phyloP scores from a whole-genome alignment of 192 early-diverging fungal genomes.

The Funneliformis mosseae region DNA sequence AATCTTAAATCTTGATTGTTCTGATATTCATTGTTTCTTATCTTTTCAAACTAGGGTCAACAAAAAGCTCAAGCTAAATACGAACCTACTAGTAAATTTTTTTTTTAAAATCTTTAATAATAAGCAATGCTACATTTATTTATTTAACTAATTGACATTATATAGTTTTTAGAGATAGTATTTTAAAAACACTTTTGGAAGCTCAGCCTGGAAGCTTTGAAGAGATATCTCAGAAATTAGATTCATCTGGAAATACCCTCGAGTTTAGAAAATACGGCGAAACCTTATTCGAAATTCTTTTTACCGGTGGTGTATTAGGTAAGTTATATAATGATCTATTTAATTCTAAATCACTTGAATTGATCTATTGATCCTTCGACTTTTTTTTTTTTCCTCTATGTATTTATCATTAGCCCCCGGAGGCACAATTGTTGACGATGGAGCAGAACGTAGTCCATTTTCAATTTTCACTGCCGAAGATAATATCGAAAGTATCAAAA shows the following conservation, averaged over 20 bases:
- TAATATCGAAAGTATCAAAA: conserved; percentile 67
- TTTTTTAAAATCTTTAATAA: background rate
- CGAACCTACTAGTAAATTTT: conserved; percentile 56
- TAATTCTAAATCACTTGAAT: background rate
- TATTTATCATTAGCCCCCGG: conserved; percentile 63
- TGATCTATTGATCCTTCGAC: background rate
- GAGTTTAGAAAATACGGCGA: conserved; percentile 97
- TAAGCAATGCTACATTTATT: background rate
- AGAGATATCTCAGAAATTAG: conserved; percentile 73
- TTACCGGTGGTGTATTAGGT: conserved; percentile 91
- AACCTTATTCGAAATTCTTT: conserved; percentile 90
- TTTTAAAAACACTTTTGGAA: conserved; percentile 51
- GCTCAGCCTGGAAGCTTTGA: conserved; percentile 67
- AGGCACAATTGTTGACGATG: conserved; percentile 77
- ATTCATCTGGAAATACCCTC: conserved; percentile 81
- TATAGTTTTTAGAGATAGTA: conserved; percentile 61
- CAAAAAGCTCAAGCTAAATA: conserved; percentile 68
- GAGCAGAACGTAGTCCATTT: conserved; percentile 77
- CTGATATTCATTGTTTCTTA: background rate
- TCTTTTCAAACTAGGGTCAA: conserved; percentile 49
- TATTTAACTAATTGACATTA: background rate
- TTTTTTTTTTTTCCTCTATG: background rate
- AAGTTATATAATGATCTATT: conserved; percentile 26
- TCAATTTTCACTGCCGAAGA: conserved; percentile 75
- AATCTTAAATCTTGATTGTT: background rate